Conservation (phyloP, 768 basidiomycete genomes). For the Calocera viscosa region DNA sequence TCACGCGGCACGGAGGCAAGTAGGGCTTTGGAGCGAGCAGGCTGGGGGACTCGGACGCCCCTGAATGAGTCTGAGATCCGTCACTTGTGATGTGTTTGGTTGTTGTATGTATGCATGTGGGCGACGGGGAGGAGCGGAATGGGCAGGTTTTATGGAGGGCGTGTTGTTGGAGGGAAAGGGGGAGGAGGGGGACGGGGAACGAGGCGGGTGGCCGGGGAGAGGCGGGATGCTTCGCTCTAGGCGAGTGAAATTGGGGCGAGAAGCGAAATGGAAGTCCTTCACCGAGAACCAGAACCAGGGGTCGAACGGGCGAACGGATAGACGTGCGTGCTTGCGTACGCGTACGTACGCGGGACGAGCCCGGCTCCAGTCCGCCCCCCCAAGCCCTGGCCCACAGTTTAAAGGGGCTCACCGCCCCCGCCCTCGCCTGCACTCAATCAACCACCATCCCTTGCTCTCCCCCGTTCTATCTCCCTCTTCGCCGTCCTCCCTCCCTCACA, state of each 20-base stretch:
- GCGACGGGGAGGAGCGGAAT: neutral
- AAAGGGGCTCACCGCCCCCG: constrained; percentile 5
- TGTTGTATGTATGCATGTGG: neutral
- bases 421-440: neutral
- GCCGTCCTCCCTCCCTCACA: neutral
- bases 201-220: neutral
- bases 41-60: neutral
- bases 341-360: neutral
- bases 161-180: neutral
- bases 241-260: neutral
- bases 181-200: neutral
- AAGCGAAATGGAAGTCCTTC: neutral
- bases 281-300: neutral
- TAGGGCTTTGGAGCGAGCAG: neutral
- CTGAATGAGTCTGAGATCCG: too few species aligned
- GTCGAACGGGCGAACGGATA: neutral
- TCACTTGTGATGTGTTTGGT: too few species aligned
- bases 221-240: neutral
- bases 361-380: neutral
- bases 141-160: neutral
- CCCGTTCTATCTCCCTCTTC: neutral
- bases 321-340: neutral
- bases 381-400: neutral
- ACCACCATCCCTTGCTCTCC: neutral
- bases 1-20: constrained; percentile 1